These are phyloP conservation scores for Tolypocladium cylindrosporum DNA, from an alignment of 2,329 filamentous ascomycete genomes.

Conservation along the genomic window DNA sequence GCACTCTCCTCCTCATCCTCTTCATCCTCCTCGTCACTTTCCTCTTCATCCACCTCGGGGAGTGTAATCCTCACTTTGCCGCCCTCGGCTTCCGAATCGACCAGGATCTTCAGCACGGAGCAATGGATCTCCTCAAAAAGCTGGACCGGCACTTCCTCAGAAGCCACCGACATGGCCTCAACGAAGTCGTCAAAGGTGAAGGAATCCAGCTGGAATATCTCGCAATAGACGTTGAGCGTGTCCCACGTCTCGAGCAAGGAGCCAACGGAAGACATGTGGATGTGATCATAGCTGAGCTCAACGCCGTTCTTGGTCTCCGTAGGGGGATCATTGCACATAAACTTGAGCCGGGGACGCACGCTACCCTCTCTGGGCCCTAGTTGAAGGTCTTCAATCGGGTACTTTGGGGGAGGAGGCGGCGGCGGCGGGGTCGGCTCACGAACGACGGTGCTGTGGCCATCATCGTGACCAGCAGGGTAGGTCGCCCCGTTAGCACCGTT, in stretches of 20 bases:
- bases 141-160: slow-evolving; percentile 65
- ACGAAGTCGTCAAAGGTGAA: slow-evolving; percentile 97
- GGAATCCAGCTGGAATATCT: slow-evolving; percentile 87
- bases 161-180: slow-evolving; percentile 73
- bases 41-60: slow-evolving; percentile 63
- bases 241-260: slow-evolving; percentile 87
- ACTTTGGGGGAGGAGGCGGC: slow-evolving; percentile 72
- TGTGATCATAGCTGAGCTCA: slow-evolving; percentile 27
- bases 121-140: slow-evolving; percentile 88
- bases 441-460: slow-evolving; percentile 18
- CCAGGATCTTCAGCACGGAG: slow-evolving; percentile 76
- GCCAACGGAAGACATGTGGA: slow-evolving; percentile 79
- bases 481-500: slow-evolving; percentile 35
- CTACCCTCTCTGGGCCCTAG: slow-evolving; percentile 57
- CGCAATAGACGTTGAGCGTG: slow-evolving; percentile 94
- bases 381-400: slow-evolving; percentile 90
- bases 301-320: slow-evolving; percentile 25
- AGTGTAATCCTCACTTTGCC: slow-evolving; percentile 73
- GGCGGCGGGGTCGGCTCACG: slow-evolving; percentile 36
- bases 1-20: slow-evolving; percentile 44
- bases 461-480: slow-evolving; percentile 31
- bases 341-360: slow-evolving; percentile 67
- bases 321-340: slow-evolving; percentile 58
- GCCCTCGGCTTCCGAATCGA: slow-evolving; percentile 63
- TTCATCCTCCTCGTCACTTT: slow-evolving; percentile 55